A percentile compares a stretch with the other conserved stretches of the same genome.
These are phyloP conservation scores for Colletotrichum sp. DNA, from an alignment of 2,329 filamentous ascomycete genomes.

Conservation along the genomic window DNA sequence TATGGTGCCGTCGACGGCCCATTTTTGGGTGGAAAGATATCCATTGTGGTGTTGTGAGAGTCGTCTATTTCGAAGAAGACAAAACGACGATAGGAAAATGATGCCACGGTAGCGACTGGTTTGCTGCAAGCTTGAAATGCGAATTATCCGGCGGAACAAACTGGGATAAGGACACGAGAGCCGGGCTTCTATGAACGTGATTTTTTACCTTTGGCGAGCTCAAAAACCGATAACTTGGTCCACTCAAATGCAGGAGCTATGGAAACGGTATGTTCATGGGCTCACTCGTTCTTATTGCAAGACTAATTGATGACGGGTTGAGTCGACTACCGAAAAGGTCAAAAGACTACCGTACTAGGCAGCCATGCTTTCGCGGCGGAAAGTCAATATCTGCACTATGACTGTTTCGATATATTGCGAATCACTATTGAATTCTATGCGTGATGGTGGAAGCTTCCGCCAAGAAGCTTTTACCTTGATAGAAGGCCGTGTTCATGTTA, in stretches of 20 bases:
- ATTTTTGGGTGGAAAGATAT: not conserved
- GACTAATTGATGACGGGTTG: no score
- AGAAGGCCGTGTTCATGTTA: not conserved
- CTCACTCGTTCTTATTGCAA: no score
- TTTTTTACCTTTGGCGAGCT: not conserved
- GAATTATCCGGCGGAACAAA: accelerated
- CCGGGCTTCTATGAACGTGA: not conserved
- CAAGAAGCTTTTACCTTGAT: not conserved
- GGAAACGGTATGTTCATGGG: no score
- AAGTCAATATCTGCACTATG: not conserved
- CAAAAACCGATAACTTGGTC: not conserved
- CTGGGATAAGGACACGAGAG: not conserved
- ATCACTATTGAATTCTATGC: not conserved
- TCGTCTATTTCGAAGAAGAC: not conserved
- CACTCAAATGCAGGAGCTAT: no score
- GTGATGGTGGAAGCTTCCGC: not conserved
- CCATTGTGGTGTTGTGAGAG: not conserved
- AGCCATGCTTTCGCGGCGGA: not conserved
- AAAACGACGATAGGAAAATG: not conserved
- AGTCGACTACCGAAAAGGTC: no score
- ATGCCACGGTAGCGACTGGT: not conserved
- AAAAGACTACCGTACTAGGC: no score
- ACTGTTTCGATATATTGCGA: not conserved
- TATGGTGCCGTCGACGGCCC: not conserved
- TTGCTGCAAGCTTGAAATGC: not conserved